These are phyloP conservation scores for Isoetes taiwanensis DNA, from an alignment of 75 land plant genomes.

Conservation along the genomic window DNA sequence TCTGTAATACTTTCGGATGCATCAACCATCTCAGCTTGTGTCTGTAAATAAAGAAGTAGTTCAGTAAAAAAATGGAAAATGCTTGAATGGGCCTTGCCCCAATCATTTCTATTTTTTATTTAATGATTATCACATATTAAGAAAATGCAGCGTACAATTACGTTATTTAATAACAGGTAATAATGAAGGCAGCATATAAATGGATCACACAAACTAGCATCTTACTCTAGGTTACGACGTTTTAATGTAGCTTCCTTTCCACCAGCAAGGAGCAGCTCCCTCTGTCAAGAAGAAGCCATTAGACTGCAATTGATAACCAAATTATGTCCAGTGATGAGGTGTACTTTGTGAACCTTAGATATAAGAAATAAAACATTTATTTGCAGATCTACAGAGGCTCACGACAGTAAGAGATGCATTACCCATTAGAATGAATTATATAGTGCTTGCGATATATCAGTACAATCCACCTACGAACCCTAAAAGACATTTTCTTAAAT, in stretches of 20 bases:
- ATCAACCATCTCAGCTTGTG: conserved; percentile 84
- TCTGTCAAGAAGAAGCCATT: conserved; percentile 18
- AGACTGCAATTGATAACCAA: too few relatives aligned
- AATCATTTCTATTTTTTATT: neutral
- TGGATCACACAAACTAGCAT: neutral
- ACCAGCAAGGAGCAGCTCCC: conserved; percentile 27
- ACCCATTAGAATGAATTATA: too few relatives aligned
- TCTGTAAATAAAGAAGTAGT: conserved; percentile 26
- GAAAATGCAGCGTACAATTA: neutral
- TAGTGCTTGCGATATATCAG: too few relatives aligned
- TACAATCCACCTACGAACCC: too few relatives aligned
- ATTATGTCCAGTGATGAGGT: too few relatives aligned
- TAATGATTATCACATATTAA: too few relatives aligned
- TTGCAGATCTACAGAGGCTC: too few relatives aligned
- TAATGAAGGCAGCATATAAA: neutral
- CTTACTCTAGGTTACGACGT: conserved; percentile 78
- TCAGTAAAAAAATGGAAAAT: conserved; percentile 1
- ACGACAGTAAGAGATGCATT: too few relatives aligned
- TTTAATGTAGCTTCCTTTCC: conserved; percentile 83
- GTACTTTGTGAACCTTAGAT: too few relatives aligned
- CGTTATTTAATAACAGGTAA: neutral
- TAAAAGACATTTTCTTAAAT: too few relatives aligned
- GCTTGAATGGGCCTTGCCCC: neutral
- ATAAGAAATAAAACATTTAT: too few relatives aligned
- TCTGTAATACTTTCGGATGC: conserved; percentile 95